Evolutionary conservation across 768 basidiomycete genomes (phyloP).

Genomic region (Amanita polypyramis): DNA sequence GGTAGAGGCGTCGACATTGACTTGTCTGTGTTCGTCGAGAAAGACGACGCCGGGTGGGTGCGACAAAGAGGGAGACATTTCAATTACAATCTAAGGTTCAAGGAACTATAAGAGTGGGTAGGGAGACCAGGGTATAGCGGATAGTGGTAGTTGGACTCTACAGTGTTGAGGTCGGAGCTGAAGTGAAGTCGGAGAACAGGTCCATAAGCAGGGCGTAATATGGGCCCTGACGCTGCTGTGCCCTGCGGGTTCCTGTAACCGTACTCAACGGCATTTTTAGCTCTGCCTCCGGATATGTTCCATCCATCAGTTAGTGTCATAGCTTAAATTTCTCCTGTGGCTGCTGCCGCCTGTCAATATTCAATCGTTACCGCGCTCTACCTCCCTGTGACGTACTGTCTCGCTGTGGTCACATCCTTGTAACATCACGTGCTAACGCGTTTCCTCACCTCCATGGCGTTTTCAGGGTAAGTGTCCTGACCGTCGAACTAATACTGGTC

Average conservation of each 20-base stretch:
- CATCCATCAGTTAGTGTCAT: too few relatives aligned
- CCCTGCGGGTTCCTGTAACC: too few relatives aligned
- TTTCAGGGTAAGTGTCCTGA: not conserved
- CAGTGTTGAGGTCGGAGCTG: slow-evolving; percentile 1
- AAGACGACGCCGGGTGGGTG: slow-evolving; percentile 61
- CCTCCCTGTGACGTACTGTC: not conserved
- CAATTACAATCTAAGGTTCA: not conserved
- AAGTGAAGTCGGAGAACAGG: not conserved
- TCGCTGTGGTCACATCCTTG: not conserved
- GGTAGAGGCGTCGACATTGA: slow-evolving; percentile 60
- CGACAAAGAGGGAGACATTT: slow-evolving; percentile 51
- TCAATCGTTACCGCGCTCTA: not conserved
- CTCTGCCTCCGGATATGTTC: not conserved
- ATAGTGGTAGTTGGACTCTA: not conserved
- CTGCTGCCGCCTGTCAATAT: too few relatives aligned
- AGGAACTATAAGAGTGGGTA: not conserved
- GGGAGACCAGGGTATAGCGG: not conserved
- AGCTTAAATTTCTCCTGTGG: too few relatives aligned
- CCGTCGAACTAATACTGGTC: not conserved
- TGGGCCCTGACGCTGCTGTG: too few relatives aligned
- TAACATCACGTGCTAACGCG: slow-evolving; percentile 2
- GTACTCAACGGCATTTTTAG: not conserved
- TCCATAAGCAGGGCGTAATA: too few relatives aligned
- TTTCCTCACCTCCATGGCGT: not conserved
- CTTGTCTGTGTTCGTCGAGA: slow-evolving; percentile 38